A percentile compares a stretch with the other conserved stretches of the same genome.
Evolutionary conservation across 257 asterid species (phyloP).

Genomic region (Solanum verrucosum): DNA sequence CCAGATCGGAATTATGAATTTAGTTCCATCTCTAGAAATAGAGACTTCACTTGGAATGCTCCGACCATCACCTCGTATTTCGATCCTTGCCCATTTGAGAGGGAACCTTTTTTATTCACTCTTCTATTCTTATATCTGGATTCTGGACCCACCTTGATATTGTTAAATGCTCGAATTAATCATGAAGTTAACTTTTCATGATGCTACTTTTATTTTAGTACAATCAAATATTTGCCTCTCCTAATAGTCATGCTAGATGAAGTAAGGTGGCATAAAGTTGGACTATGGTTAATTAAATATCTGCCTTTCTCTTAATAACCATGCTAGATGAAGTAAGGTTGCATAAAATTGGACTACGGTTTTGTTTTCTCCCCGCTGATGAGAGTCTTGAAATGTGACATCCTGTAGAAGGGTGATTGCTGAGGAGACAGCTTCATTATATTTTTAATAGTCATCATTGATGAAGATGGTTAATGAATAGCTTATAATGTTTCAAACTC

Average conservation of each 20-base stretch:
- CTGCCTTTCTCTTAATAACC: background rate
- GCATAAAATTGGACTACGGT: background rate
- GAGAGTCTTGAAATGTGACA: background rate
- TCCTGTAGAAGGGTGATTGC: background rate
- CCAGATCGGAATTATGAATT: too few relatives aligned
- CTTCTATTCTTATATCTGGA: background rate
- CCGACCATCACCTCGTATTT: too few relatives aligned
- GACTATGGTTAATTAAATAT: background rate
- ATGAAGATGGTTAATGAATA: background rate
- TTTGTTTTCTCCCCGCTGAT: background rate
- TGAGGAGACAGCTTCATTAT: background rate
- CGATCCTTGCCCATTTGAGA: too few relatives aligned
- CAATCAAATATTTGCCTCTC: background rate
- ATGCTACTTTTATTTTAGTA: background rate
- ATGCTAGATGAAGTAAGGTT: background rate
- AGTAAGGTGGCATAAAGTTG: too few relatives aligned
- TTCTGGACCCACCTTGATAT: background rate
- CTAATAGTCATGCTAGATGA: background rate
- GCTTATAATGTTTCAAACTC: background rate
- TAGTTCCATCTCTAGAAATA: too few relatives aligned
- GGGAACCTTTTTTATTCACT: background rate
- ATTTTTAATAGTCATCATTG: background rate
- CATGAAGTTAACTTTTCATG: background rate
- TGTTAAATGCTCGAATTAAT: background rate
- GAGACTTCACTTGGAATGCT: too few relatives aligned